Evolutionary conservation across 495 filamentous ascomycete genomes (phyloP).

Genomic region (Penicillium herquei): DNA sequence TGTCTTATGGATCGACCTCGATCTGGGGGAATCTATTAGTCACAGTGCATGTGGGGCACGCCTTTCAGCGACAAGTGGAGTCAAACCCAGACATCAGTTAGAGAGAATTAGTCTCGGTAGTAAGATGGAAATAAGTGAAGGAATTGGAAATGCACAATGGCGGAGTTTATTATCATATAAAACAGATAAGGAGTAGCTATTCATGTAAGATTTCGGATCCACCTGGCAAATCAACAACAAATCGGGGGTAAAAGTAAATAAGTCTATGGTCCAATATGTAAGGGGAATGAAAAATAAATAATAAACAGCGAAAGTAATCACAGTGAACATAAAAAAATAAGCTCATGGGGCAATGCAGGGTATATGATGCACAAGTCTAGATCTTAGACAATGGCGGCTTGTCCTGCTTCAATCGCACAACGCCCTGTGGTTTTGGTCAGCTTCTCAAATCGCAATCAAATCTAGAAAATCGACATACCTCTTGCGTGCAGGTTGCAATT

Average conservation of each 20-base stretch:
- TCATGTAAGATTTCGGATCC: too few species aligned
- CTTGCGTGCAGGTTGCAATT: conserved; percentile 62
- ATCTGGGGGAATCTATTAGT: neutral
- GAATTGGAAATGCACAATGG: too few species aligned
- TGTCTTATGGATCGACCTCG: too few species aligned
- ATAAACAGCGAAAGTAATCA: neutral
- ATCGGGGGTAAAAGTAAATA: neutral
- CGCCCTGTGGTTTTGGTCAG: conserved; percentile 29
- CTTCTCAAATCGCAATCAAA: conserved; percentile 8
- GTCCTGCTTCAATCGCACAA: conserved; percentile 47
- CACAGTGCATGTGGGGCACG: neutral
- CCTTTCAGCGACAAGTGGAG: neutral
- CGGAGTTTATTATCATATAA: too few species aligned
- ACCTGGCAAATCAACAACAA: too few species aligned
- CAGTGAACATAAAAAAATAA: neutral
- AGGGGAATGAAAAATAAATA: neutral
- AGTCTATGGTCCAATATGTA: neutral
- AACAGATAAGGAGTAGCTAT: too few species aligned
- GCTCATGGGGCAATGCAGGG: neutral
- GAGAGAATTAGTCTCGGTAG: neutral
- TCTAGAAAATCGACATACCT: conserved; percentile 30
- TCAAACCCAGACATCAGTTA: too few species aligned
- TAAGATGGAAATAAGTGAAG: neutral
- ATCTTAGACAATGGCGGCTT: conserved; percentile 42
- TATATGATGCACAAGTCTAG: conserved; percentile 13